Conservation (phyloP, 2,329 filamentous ascomycete species). For the Akanthomyces dipterigenus region DNA sequence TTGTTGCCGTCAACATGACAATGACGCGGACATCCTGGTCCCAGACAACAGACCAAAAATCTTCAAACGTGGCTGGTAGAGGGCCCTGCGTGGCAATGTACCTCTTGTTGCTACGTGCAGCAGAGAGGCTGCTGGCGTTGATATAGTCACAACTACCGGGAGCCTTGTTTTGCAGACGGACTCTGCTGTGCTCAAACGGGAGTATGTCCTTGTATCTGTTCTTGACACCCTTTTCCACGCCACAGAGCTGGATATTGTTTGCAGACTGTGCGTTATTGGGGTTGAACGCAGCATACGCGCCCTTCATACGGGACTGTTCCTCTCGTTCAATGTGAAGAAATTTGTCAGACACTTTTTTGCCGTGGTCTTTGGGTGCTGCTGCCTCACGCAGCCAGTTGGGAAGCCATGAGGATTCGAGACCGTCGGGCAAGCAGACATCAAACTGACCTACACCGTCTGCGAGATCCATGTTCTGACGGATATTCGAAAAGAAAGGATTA, state of each 20-base stretch:
- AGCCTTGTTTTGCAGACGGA: constrained; percentile 64
- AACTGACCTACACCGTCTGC: constrained; percentile 87
- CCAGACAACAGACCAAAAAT: constrained; percentile 98
- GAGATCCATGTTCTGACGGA: constrained; percentile 92
- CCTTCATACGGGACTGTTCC: constrained; percentile 89
- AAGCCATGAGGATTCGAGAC: constrained; percentile 45
- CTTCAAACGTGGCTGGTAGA: constrained; percentile 87
- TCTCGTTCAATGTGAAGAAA: constrained; percentile 78
- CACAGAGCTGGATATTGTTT: constrained; percentile 65
- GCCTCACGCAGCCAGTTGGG: constrained; percentile 74
- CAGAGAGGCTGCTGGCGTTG: constrained; percentile 83
- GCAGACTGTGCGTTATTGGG: constrained; percentile 24
- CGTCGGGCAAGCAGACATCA: constrained; percentile 43
- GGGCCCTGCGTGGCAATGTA: constrained; percentile 97
- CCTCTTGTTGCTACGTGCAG: constrained; percentile 75
- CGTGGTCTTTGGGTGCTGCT: constrained; percentile 60
- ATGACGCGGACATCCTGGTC: constrained; percentile 92
- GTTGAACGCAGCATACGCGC: constrained; percentile 53
- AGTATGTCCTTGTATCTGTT: constrained; percentile 98
- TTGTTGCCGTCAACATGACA: constrained; percentile 92
- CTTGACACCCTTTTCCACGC: constrained; percentile 89
- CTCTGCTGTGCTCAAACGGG: constrained; percentile 88
- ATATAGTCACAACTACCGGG: constrained; percentile 81
- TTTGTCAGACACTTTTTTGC: constrained; percentile 72
- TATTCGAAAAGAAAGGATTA: constrained; percentile 93